These are phyloP conservation scores for Phalaenopsis aphrodite DNA, from an alignment of 106 monocot genomes.

Conservation along the genomic window DNA sequence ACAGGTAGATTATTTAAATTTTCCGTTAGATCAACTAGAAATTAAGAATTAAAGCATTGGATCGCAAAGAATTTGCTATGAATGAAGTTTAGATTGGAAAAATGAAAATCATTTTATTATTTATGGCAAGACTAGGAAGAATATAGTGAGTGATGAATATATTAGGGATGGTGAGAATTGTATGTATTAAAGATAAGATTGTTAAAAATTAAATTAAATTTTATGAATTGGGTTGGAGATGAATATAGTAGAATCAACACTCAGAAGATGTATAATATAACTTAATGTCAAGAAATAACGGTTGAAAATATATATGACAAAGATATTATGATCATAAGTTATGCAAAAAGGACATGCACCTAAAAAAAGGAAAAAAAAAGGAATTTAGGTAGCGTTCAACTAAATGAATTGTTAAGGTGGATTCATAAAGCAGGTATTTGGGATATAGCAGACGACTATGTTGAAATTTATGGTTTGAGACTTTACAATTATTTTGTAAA, in stretches of 20 bases:
- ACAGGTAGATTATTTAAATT: neutral
- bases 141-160: neutral
- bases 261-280: neutral
- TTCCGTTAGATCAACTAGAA: neutral
- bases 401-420: neutral
- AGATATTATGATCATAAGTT: neutral
- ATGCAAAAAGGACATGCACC: neutral
- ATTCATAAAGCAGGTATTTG: neutral
- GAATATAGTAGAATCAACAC: neutral
- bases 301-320: neutral
- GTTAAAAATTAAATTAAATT: neutral
- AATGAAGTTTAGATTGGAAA: neutral
- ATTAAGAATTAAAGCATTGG: neutral
- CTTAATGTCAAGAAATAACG: neutral
- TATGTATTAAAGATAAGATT: neutral
- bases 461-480: too few relatives aligned
- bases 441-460: neutral
- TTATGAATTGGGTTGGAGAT: neutral
- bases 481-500: neutral
- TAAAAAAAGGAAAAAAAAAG: neutral
- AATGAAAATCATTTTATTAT: neutral
- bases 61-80: neutral
- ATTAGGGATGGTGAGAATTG: neutral
- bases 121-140: neutral
- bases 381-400: neutral